These are phyloP conservation scores for Pseudozyma flocculosa DNA, from an alignment of 1,284 basidiomycete species.

Conservation along the genomic window DNA sequence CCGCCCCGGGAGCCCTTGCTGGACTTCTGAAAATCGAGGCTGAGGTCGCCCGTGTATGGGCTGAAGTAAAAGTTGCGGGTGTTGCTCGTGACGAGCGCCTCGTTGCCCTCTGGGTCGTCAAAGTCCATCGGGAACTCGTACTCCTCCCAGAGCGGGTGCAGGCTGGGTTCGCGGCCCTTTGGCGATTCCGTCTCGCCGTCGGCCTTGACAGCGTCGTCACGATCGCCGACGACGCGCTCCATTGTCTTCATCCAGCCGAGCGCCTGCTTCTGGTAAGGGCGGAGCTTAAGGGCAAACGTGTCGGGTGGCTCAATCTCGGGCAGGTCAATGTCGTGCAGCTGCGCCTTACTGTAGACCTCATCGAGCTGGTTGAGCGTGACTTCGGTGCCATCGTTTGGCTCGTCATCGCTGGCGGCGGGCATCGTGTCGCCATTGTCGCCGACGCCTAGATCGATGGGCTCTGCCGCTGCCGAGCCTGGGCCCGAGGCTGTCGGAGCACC, in stretches of 20 bases:
- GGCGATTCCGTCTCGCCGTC: background rate
- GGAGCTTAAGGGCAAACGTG: slow-evolving; percentile 75
- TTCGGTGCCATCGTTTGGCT: slow-evolving; percentile 52
- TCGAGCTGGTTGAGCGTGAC: slow-evolving; percentile 36
- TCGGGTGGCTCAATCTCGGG: slow-evolving; percentile 78
- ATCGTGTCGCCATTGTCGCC: slow-evolving; percentile 1
- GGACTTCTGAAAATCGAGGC: slow-evolving; percentile 78
- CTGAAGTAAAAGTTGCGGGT: slow-evolving; percentile 41
- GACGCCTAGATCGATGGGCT: slow-evolving; percentile 1
- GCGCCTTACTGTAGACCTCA: slow-evolving; percentile 66
- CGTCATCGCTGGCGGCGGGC: slow-evolving; percentile 2
- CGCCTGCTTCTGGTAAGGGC: slow-evolving; percentile 90
- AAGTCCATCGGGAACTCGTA: slow-evolving; percentile 59
- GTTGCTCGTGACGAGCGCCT: slow-evolving; percentile 23
- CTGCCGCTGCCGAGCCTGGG: background rate
- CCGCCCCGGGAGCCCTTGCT: slow-evolving; percentile 79
- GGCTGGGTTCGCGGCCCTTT: slow-evolving; percentile 60
- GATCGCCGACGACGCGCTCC: slow-evolving; percentile 60
- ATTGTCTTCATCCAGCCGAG: slow-evolving; percentile 92
- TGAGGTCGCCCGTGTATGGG: slow-evolving; percentile 76
- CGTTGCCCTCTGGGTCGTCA: slow-evolving; percentile 32
- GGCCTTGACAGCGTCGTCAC: background rate
- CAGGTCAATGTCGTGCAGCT: slow-evolving; percentile 72
- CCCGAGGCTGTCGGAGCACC: slow-evolving; percentile 3
- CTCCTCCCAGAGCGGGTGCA: slow-evolving; percentile 96